Evolutionary conservation across 495 filamentous ascomycete genomes (phyloP).

Genomic region (Xylaria flabelliformis): DNA sequence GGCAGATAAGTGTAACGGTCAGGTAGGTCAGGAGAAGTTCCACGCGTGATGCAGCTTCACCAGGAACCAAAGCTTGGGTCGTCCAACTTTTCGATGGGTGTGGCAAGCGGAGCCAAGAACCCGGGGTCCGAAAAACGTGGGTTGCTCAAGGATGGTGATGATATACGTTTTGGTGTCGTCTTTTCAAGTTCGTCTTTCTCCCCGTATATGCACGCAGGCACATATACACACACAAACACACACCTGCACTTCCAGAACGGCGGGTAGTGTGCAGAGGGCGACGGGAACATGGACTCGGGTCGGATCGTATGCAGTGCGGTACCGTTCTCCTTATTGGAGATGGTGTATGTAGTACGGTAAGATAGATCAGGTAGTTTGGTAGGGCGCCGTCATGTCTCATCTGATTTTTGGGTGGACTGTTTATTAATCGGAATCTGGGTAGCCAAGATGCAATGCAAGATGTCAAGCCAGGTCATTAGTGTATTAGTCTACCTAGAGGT

Average conservation of each 20-base stretch:
- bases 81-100: conserved; percentile 1
- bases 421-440: conserved; percentile 18
- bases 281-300: conserved; percentile 17
- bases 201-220: neutral
- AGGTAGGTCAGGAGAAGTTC: conserved; percentile 10
- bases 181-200: neutral
- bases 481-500: neutral
- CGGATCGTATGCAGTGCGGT: conserved; percentile 12
- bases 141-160: neutral
- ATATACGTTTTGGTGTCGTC: neutral
- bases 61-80: neutral
- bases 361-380: neutral
- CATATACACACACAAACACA: neutral
- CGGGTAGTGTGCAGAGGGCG: conserved; percentile 1
- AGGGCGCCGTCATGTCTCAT: conserved; percentile 16
- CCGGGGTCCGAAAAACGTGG: conserved; percentile 24
- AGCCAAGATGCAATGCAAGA: conserved; percentile 16
- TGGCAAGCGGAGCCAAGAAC: conserved; percentile 5
- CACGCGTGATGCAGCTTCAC: conserved; percentile 17
- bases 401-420: neutral
- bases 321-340: conserved; percentile 8
- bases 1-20: neutral
- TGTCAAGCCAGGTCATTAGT: conserved; percentile 11
- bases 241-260: neutral
- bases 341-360: neutral